Evolutionary conservation across 805 yeast species (phyloP).

Genomic region (Kurtzmaniella fragi): DNA sequence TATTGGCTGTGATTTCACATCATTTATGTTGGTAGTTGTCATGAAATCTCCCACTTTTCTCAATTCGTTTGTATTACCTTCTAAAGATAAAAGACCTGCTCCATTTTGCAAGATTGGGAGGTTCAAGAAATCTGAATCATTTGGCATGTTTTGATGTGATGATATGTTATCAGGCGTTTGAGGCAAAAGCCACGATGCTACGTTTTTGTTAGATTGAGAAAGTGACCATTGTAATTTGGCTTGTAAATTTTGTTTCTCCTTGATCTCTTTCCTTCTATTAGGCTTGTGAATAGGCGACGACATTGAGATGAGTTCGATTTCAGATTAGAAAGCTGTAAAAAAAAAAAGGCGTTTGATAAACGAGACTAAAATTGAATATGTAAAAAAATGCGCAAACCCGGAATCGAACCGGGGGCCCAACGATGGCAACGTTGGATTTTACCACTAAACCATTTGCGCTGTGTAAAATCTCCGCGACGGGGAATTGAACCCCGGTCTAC

Average conservation of each 20-base stretch:
- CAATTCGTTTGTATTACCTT: slow-evolving; percentile 3
- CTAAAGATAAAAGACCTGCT: slow-evolving; percentile 19
- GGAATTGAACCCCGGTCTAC: slow-evolving; percentile 27
- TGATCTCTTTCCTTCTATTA: slow-evolving; percentile 37
- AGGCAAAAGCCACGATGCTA: slow-evolving; percentile 35
- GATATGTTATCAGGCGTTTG: background rate
- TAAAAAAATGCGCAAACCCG: slow-evolving; percentile 13
- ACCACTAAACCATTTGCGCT: slow-evolving; percentile 17
- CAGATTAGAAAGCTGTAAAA: background rate
- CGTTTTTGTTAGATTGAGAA: slow-evolving; percentile 27
- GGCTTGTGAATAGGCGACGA: slow-evolving; percentile 9
- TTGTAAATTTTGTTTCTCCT: slow-evolving; percentile 43
- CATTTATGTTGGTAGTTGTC: slow-evolving; percentile 6
- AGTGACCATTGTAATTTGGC: slow-evolving; percentile 42
- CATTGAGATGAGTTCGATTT: slow-evolving; percentile 1
- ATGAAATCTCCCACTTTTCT: slow-evolving; percentile 26
- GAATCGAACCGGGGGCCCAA: slow-evolving; percentile 19
- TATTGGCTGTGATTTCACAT: slow-evolving; percentile 3
- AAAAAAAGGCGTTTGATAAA: background rate
- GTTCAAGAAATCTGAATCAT: slow-evolving; percentile 18
- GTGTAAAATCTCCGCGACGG: slow-evolving; percentile 19
- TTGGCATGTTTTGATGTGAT: slow-evolving; percentile 4
- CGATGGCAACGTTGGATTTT: slow-evolving; percentile 19
- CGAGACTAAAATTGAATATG: background rate
- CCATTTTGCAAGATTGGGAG: slow-evolving; percentile 33